A percentile compares a stretch with the other conserved stretches of the same genome.
Conservation (phyloP, 2,329 filamentous ascomycete species). For the Xylaria sp. region DNA sequence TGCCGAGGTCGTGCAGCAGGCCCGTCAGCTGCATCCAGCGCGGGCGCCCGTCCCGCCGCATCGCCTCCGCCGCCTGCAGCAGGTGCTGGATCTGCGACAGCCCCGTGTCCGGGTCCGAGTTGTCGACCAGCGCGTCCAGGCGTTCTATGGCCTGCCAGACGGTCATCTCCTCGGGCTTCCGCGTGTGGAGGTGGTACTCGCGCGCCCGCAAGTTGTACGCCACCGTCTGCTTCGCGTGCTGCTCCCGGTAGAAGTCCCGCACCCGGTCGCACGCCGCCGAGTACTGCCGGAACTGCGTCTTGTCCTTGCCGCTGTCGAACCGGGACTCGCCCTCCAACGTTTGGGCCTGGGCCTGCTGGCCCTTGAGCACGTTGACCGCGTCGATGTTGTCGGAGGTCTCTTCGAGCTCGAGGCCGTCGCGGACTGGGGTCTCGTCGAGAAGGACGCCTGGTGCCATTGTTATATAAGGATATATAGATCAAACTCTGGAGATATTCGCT, state of each 20-base stretch:
- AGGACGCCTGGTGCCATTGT: constrained; percentile 38
- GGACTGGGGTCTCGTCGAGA: constrained; percentile 32
- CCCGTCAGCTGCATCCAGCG: constrained; percentile 81
- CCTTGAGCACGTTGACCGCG: constrained; percentile 57
- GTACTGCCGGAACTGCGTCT: constrained; percentile 80
- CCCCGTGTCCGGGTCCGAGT: constrained; percentile 86
- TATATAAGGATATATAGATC: not conserved
- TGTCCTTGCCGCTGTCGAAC: constrained; percentile 77
- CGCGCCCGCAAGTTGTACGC: constrained; percentile 85
- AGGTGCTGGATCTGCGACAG: constrained; percentile 90
- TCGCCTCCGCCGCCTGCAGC: constrained; percentile 85
- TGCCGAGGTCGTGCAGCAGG: constrained; percentile 78
- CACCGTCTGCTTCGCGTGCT: constrained; percentile 73
- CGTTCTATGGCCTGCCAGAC: constrained; percentile 93
- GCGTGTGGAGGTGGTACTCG: constrained; percentile 67
- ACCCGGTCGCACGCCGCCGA: constrained; percentile 81
- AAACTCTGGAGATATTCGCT: not conserved
- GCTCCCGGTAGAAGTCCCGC: constrained; percentile 81
- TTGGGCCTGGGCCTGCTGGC: too few relatives aligned
- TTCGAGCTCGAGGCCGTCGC: constrained; percentile 45
- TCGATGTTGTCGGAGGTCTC: constrained; percentile 52
- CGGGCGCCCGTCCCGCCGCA: constrained; percentile 81
- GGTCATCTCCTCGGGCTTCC: constrained; percentile 70
- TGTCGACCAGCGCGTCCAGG: constrained; percentile 87
- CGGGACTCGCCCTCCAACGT: constrained; percentile 55